phyloP scores from a whole-genome alignment of 2,329 filamentous ascomycete species.

The Penicillium palitans region DNA sequence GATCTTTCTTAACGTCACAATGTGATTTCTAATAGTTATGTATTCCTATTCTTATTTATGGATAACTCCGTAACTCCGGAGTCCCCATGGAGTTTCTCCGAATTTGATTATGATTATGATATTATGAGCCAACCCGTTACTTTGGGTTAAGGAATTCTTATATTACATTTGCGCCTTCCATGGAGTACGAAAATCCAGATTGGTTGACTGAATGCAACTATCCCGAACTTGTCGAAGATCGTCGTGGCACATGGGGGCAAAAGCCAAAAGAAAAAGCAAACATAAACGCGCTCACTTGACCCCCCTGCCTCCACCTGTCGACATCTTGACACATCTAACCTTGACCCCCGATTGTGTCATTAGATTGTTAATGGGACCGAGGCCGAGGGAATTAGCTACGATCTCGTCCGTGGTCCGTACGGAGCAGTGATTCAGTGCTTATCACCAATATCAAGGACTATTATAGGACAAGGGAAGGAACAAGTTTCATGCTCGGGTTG shows the following conservation, averaged over 20 bases:
- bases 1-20: background rate
- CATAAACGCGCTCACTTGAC: background rate
- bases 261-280: constrained; percentile 3
- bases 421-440: background rate
- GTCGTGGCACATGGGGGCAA: constrained; percentile 7
- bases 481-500: background rate
- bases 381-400: background rate
- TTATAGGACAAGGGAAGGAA: background rate
- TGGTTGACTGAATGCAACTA: background rate
- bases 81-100: background rate
- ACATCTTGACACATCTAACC: constrained; percentile 6
- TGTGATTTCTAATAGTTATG: background rate
- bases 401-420: background rate
- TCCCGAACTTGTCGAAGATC: constrained; percentile 3
- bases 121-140: background rate
- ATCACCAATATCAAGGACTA: background rate
- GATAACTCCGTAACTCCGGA: background rate
- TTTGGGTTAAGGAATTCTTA: background rate
- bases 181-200: background rate
- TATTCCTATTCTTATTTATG: background rate
- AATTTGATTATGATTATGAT: background rate
- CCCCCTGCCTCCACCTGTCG: constrained; percentile 6
- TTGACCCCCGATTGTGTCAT: constrained; percentile 4
- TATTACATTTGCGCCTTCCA: background rate
- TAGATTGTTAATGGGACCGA: background rate